phyloP scores from a whole-genome alignment of 2,329 filamentous ascomycete species.

The Alternaria postmessia region DNA sequence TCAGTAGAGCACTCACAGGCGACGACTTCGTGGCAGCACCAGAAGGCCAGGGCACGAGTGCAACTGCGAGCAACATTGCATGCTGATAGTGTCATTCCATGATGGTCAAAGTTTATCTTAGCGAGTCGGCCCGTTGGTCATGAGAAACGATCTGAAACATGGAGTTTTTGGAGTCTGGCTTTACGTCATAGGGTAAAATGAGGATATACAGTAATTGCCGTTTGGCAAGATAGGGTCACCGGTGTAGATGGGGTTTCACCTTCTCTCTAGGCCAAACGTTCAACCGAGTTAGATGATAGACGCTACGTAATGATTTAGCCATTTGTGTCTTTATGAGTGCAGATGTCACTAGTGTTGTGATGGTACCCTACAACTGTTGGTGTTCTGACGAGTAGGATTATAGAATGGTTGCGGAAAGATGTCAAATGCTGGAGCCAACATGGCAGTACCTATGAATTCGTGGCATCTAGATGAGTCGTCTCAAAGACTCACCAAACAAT shows the following conservation, averaged over 20 bases:
- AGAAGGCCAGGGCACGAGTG: slow-evolving; percentile 41
- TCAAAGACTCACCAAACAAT: background rate
- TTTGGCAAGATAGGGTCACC: background rate
- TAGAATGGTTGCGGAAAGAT: background rate
- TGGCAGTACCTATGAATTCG: background rate
- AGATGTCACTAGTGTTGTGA: background rate
- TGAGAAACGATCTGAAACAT: slow-evolving; percentile 1
- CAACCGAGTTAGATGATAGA: background rate
- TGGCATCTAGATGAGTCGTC: background rate
- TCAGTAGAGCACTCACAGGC: slow-evolving; percentile 32
- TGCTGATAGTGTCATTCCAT: slow-evolving; percentile 27
- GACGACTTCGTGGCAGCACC: slow-evolving; percentile 42
- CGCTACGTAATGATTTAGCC: background rate
- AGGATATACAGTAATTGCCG: background rate
- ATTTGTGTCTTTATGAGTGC: background rate
- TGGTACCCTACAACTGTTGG: background rate
- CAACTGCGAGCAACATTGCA: slow-evolving; percentile 44
- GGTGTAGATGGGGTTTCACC: background rate
- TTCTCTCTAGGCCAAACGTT: background rate
- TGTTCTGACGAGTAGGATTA: background rate
- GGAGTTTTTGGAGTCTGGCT: background rate
- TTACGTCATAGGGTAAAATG: slow-evolving; percentile 1
- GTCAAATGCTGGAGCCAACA: background rate
- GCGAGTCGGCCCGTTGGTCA: background rate
- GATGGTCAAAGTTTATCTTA: background rate